Percentiles rank a stretch among this genome's conserved stretches.
phyloP scores from a whole-genome alignment of 2,329 filamentous ascomycete species.

The Keithomyces neogunnii region DNA sequence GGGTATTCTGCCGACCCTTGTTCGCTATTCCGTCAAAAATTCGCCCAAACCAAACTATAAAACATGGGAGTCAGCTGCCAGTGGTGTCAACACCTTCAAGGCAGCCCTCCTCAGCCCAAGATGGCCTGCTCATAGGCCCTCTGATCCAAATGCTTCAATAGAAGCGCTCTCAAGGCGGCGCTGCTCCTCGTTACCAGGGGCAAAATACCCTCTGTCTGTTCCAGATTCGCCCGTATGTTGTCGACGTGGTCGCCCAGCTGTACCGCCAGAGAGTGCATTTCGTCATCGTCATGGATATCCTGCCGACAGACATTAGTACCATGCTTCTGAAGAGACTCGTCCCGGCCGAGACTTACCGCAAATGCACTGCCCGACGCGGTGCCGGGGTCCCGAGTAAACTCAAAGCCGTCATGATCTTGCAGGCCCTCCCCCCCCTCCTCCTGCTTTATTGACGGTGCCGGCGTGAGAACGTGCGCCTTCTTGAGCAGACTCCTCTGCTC shows the following conservation, averaged over 20 bases:
- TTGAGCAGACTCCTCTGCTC: slow-evolving; percentile 40
- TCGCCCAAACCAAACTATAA: no score
- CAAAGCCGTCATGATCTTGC: slow-evolving; percentile 4
- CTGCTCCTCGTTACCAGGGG: slow-evolving; percentile 39
- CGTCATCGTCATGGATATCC: slow-evolving; percentile 22
- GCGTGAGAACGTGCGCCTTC: slow-evolving; percentile 42
- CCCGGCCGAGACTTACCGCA: slow-evolving; percentile 6
- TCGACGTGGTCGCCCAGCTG: slow-evolving; percentile 49
- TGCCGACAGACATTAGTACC: not conserved
- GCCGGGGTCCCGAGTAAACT: slow-evolving; percentile 4
- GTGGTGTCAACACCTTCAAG: no score
- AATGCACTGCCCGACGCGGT: slow-evolving; percentile 8
- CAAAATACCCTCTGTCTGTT: slow-evolving; percentile 43
- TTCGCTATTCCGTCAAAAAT: not conserved
- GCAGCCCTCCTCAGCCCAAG: slow-evolving; percentile 22
- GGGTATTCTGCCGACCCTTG: no score
- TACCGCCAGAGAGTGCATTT: slow-evolving; percentile 34
- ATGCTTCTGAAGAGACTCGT: no score
- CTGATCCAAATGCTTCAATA: slow-evolving; percentile 36
- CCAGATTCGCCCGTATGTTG: slow-evolving; percentile 44
- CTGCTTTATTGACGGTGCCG: slow-evolving; percentile 19
- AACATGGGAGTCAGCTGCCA: no score
- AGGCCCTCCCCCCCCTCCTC: slow-evolving; percentile 2
- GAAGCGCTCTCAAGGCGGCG: slow-evolving; percentile 39
- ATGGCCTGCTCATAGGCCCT: slow-evolving; percentile 40